These are phyloP conservation scores for Suhomyces prunicola DNA, from an alignment of 805 yeast species.

Conservation along the genomic window DNA sequence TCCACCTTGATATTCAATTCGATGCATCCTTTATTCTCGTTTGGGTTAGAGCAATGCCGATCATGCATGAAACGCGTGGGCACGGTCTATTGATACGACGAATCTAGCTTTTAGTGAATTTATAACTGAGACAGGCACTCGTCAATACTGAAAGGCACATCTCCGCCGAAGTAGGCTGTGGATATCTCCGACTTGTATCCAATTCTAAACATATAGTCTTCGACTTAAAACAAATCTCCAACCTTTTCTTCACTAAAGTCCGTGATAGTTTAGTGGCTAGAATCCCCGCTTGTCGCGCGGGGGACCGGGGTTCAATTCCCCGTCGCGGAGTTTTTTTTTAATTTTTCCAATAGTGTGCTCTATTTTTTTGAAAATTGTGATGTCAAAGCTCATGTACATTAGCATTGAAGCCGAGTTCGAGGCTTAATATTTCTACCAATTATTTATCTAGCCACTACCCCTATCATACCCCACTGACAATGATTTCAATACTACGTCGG, in stretches of 20 bases:
- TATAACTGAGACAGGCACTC: not conserved
- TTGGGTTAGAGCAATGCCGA: not conserved
- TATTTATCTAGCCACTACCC: not conserved
- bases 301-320: slow-evolving; percentile 23
- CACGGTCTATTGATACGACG: not conserved
- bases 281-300: slow-evolving; percentile 23
- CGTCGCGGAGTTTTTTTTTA: slow-evolving; percentile 17
- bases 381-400: not conserved
- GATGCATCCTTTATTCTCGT: not conserved
- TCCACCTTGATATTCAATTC: not conserved
- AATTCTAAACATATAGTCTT: too few relatives aligned
- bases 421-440: not conserved
- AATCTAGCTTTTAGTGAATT: not conserved
- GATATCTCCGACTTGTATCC: too few relatives aligned
- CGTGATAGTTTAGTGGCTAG: slow-evolving; percentile 10
- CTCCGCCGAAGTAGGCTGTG: too few relatives aligned
- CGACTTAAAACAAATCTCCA: not conserved
- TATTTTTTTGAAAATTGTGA: not conserved
- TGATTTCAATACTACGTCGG: slow-evolving; percentile 4
- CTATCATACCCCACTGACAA: not conserved
- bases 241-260: not conserved
- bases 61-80: not conserved
- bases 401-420: not conserved
- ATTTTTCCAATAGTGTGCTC: not conserved
- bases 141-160: not conserved